Conservation (phyloP, 208 protist genomes). For the Strigomonas culicis region DNA sequence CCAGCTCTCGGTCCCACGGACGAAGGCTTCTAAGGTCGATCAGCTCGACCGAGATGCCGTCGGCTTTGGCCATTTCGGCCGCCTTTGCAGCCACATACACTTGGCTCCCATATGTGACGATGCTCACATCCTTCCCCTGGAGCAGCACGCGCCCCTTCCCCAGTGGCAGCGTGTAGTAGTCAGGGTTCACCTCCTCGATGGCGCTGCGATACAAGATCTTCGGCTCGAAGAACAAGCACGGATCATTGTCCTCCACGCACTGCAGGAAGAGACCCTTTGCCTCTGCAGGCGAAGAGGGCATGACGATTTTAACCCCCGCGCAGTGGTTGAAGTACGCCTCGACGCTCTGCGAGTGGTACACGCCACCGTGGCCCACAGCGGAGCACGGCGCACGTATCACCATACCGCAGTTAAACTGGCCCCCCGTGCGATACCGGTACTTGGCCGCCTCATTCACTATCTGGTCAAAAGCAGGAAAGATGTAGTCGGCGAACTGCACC, state of each 20-base stretch:
- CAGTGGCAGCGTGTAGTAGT: conserved; percentile 94
- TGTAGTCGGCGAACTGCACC: conserved; percentile 99
- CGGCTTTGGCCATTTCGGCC: conserved; percentile 66
- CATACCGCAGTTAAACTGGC: conserved; percentile 93
- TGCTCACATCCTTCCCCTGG: conserved; percentile 93
- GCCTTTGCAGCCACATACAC: conserved; percentile 78
- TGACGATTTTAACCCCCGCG: conserved; percentile 88
- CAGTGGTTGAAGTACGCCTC: conserved; percentile 97
- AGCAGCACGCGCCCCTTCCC: conserved; percentile 89
- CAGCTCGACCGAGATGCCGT: conserved; percentile 92
- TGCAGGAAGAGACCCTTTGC: conserved; percentile 91
- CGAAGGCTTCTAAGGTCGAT: conserved; percentile 95
- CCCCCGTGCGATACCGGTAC: conserved; percentile 96
- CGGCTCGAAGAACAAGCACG: conserved; percentile 97
- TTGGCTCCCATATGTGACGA: conserved; percentile 95
- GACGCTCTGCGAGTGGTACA: conserved; percentile 96
- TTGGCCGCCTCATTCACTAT: conserved; percentile 99
- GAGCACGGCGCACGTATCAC: conserved; percentile 95
- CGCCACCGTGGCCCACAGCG: conserved; percentile 97
- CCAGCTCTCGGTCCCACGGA: conserved; percentile 95
- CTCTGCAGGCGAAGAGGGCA: conserved; percentile 76
- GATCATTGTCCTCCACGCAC: conserved; percentile 91
- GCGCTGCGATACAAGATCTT: conserved; percentile 94
- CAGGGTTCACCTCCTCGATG: conserved; percentile 90
- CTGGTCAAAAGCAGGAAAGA: conserved; percentile 98